Conservation (phyloP, 2,329 filamentous ascomycete species). For the Penicillium sp. region DNA sequence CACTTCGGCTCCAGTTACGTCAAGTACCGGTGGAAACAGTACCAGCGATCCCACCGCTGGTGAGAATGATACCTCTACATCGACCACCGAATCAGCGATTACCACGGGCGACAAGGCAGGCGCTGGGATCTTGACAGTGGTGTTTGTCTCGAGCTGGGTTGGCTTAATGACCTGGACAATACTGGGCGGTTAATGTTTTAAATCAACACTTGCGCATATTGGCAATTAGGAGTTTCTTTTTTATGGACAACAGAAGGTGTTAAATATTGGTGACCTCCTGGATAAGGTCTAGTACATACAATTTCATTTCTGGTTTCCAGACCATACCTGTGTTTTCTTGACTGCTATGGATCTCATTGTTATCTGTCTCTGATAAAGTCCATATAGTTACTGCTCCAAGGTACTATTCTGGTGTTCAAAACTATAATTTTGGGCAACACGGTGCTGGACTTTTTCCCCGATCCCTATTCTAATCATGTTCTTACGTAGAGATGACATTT, state of each 20-base stretch:
- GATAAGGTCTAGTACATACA: background rate
- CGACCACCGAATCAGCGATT: slow-evolving; percentile 4
- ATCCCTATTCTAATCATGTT: too few species aligned
- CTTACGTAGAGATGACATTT: too few species aligned
- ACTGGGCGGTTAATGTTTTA: slow-evolving; percentile 20
- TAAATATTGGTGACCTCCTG: background rate
- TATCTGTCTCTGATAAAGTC: too few species aligned
- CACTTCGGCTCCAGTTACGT: slow-evolving; percentile 44
- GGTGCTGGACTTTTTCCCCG: too few species aligned
- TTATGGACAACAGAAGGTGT: background rate
- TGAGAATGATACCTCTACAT: slow-evolving; percentile 7
- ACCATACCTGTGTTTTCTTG: background rate
- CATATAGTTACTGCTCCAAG: too few species aligned
- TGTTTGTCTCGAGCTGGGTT: slow-evolving; percentile 29
- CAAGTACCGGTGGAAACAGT: slow-evolving; percentile 58
- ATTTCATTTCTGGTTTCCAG: background rate
- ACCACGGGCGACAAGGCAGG: slow-evolving; percentile 38
- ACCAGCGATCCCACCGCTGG: slow-evolving; percentile 41
- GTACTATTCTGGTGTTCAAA: too few species aligned
- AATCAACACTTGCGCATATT: background rate
- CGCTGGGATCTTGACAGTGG: slow-evolving; percentile 38
- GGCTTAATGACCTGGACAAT: slow-evolving; percentile 35
- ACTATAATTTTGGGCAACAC: too few species aligned
- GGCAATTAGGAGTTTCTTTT: background rate
- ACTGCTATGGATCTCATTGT: background rate